phyloP scores from a whole-genome alignment of 2,329 filamentous ascomycete species.

The Cercospora canescens region DNA sequence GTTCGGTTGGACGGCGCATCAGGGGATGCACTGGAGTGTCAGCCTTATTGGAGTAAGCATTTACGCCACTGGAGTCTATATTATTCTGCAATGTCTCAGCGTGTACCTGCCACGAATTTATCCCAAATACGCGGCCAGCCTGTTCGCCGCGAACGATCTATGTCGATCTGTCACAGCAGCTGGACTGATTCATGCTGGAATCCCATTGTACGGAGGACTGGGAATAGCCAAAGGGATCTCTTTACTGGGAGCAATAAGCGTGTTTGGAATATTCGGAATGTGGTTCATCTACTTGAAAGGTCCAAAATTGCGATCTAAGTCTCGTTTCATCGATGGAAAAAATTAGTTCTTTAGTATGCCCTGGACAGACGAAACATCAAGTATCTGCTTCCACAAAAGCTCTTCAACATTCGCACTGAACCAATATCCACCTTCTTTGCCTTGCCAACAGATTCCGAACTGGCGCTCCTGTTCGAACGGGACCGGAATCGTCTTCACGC shows the following conservation, averaged over 20 bases:
- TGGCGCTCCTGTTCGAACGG: no score
- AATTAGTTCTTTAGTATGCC: neutral
- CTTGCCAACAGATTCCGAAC: no score
- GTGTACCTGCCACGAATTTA: slow-evolving; percentile 42
- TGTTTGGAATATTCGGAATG: slow-evolving; percentile 8
- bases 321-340: neutral
- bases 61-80: slow-evolving; percentile 40
- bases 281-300: slow-evolving; percentile 12
- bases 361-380: neutral
- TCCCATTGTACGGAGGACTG: slow-evolving; percentile 40
- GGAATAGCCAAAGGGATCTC: slow-evolving; percentile 58
- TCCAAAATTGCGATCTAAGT: slow-evolving; percentile 3
- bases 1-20: slow-evolving; percentile 34
- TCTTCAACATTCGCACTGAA: no score
- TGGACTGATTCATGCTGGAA: slow-evolving; percentile 42
- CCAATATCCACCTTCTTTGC: no score
- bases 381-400: neutral
- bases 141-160: slow-evolving; percentile 63
- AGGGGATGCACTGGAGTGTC: slow-evolving; percentile 42
- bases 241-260: slow-evolving; percentile 51
- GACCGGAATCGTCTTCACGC: no score
- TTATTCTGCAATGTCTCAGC: slow-evolving; percentile 45
- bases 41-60: slow-evolving; percentile 45
- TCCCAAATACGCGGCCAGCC: slow-evolving; percentile 51
- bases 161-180: slow-evolving; percentile 58